A percentile compares a stretch with the other conserved stretches of the same genome.
These are phyloP conservation scores for Rutstroemia sp. DNA, from an alignment of 2,329 filamentous ascomycete species.

Conservation along the genomic window DNA sequence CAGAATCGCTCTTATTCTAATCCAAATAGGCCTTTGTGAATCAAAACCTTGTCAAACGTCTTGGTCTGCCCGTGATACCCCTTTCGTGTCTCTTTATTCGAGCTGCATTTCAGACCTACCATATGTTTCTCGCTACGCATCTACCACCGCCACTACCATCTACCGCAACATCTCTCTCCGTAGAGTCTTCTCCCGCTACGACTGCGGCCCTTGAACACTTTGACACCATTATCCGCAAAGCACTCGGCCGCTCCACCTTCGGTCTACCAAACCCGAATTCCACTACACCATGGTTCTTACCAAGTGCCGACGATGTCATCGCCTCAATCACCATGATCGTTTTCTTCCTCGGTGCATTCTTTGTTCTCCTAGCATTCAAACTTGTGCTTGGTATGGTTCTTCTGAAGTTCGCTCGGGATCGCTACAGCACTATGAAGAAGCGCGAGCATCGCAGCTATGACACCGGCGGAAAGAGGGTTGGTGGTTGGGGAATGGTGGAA, in stretches of 20 bases:
- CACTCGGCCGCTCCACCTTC: constrained; percentile 68
- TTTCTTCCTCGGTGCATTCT: constrained; percentile 76
- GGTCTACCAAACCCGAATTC: constrained; percentile 33
- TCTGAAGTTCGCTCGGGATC: constrained; percentile 67
- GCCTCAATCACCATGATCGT: constrained; percentile 75
- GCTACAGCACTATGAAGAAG: constrained; percentile 76
- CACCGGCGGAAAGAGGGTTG: constrained; percentile 66
- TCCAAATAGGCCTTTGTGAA: constrained; percentile 69
- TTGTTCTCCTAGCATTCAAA: constrained; percentile 78
- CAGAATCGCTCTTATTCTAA: constrained; percentile 14
- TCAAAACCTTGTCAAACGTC: constrained; percentile 79
- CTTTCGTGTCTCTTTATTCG: constrained; percentile 93
- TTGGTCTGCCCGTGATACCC: constrained; percentile 86
- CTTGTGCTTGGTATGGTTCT: constrained; percentile 83
- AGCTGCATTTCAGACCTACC: constrained; percentile 89
- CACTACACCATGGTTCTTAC: constrained; percentile 28
- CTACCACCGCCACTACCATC: constrained; percentile 67
- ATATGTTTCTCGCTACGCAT: constrained; percentile 92
- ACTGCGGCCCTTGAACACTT: constrained; percentile 72
- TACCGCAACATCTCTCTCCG: constrained; percentile 55
- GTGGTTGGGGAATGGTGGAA: constrained; percentile 79
- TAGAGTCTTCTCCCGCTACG: constrained; percentile 67
- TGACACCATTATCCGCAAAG: constrained; percentile 68
- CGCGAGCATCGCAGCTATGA: constrained; percentile 51
- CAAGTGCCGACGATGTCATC: constrained; percentile 60